Evolutionary conservation across 2,329 filamentous ascomycete species (phyloP), one percentile per base, ranked within the genome.

Genomic region (Celoporthe dispersa): DNA sequence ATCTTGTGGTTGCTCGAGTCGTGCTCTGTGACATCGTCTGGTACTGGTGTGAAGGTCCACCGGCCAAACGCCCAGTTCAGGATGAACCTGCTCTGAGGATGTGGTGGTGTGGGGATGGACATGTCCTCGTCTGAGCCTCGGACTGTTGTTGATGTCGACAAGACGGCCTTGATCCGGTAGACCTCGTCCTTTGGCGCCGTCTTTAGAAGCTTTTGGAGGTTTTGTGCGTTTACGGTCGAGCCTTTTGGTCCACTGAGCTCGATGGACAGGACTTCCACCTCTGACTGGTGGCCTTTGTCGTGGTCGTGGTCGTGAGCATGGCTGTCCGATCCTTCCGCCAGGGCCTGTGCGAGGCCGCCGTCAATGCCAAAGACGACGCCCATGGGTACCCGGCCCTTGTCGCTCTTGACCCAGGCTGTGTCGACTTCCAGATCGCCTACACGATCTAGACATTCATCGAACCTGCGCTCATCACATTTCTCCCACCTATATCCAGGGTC

Each of bases 1-100:
- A 85, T 80, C 1, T 84, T 79, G 62, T 91, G 82, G 48, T 84
- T 80, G 75, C 87, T 87, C 48, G 88, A 85, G 73, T 84, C 79
- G 77, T 90, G 86, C 78, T 90, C 86, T 12, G 76, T 77, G 1
- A 78, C 77, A 1, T 77, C 76, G 9, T 78, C 78, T 0, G 79
- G 77, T 4, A 86, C 77, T 5, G 88, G 85, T 1, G 94, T 97
- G 77, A 95, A 97, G 0, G 90, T 97, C 95, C 96, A 99, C 39
- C 96, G 87, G 0, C 94, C 94, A 81, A 99, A 99, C 0, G 96
- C 96, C 96, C 96, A 99, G 79, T 99, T 99, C 71, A 99, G 86
- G 60, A 99, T 97, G 78, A 96, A 98, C 68, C 92, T 85, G 2
- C 77, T 78, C 11, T 76, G 68, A 7, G 74, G 66, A 35, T 75